phyloP scores from a whole-genome alignment of 306 rosid genomes.

The Cicer arietinum region DNA sequence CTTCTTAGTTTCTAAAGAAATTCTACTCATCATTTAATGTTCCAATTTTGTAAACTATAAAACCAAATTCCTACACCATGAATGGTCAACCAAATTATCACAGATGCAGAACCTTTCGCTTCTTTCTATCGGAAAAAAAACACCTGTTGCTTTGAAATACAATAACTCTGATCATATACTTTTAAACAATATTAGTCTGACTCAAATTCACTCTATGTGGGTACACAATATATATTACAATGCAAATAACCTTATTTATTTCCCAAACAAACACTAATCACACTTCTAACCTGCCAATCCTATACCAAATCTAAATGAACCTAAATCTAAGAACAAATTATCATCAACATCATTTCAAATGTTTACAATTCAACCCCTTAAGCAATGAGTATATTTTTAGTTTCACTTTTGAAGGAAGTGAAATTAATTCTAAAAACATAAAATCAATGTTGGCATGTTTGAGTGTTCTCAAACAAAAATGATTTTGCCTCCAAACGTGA shows the following conservation, averaged over 20 bases:
- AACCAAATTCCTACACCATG: slow-evolving; percentile 30
- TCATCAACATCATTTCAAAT: slow-evolving; percentile 16
- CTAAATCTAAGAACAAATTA: slow-evolving; percentile 23
- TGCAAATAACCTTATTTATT: slow-evolving; percentile 12
- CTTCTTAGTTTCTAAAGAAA: not conserved
- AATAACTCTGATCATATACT: slow-evolving; percentile 7
- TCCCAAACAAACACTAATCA: slow-evolving; percentile 16
- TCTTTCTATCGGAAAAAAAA: not conserved
- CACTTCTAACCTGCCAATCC: not conserved
- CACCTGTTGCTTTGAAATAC: not conserved
- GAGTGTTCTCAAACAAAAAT: too few species aligned
- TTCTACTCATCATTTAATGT: not conserved
- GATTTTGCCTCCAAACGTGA: not conserved
- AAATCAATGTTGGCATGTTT: not conserved
- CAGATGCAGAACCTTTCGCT: not conserved
- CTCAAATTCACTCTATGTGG: not conserved
- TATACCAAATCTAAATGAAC: slow-evolving; percentile 35
- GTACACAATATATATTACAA: slow-evolving; percentile 26
- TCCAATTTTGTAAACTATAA: slow-evolving; percentile 4
- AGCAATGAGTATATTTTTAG: not conserved
- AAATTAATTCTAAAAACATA: not conserved
- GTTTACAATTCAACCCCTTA: slow-evolving; percentile 13
- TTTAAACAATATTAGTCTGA: not conserved
- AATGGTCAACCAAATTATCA: not conserved
- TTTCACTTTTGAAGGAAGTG: not conserved